phyloP scores from a whole-genome alignment of 306 rosid genomes.

The Casuarina equisetifolia region DNA sequence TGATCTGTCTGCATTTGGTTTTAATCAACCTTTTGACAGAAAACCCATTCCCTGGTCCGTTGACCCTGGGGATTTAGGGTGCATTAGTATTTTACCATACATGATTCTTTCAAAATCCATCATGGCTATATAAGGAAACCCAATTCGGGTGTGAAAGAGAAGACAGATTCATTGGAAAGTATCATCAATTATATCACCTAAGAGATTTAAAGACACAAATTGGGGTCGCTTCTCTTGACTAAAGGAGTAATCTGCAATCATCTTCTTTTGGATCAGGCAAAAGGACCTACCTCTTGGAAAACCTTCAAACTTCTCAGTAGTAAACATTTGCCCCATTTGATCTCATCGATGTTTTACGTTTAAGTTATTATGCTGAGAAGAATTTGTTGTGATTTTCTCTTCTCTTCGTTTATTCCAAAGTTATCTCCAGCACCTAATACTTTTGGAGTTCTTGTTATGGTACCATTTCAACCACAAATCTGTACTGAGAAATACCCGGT shows the following conservation, averaged over 20 bases:
- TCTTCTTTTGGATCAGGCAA: conserved; percentile 15
- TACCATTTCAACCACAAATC: background rate
- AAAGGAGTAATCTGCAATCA: background rate
- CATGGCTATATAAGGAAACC: background rate
- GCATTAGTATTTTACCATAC: conserved; percentile 42
- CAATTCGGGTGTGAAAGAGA: conserved; percentile 6
- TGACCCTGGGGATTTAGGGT: background rate
- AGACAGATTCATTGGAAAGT: background rate
- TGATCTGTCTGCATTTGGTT: background rate
- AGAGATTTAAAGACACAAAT: background rate
- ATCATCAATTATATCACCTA: conserved; percentile 5
- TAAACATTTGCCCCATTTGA: conserved; percentile 9
- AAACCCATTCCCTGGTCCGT: background rate
- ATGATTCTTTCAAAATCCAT: background rate
- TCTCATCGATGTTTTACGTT: background rate
- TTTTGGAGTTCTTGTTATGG: background rate
- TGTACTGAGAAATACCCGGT: background rate
- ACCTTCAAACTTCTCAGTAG: conserved; percentile 12
- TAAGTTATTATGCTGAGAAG: background rate
- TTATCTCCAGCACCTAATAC: background rate
- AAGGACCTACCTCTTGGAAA: conserved; percentile 1
- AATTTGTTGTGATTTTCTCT: background rate
- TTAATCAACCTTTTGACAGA: conserved; percentile 7
- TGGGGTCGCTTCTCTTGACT: background rate
- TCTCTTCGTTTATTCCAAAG: conserved; percentile 6